Conservation (phyloP, 345 rosid species). For the Litchi chinensis region DNA sequence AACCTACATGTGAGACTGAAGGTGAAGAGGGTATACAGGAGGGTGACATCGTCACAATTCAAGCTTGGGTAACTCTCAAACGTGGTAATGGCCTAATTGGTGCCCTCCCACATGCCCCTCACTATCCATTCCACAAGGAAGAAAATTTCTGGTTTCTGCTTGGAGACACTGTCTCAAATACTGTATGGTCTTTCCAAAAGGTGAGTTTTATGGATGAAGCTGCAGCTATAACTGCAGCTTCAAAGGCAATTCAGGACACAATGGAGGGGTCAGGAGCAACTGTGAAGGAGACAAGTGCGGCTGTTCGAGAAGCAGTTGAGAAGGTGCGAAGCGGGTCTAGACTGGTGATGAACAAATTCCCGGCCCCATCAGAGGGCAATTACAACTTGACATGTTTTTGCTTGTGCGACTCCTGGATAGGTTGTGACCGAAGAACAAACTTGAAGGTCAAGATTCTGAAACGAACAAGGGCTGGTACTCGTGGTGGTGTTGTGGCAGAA, state of each 20-base stretch:
- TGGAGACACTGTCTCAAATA: conserved; percentile 73
- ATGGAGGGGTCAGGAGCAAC: conserved; percentile 93
- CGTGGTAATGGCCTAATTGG: conserved; percentile 78
- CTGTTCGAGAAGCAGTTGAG: conserved; percentile 69
- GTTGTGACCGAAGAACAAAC: conserved; percentile 73
- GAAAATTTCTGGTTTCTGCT: conserved; percentile 94
- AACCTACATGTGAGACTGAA: conserved; percentile 90
- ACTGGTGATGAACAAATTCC: conserved; percentile 87
- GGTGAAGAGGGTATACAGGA: conserved; percentile 98
- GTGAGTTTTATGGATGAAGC: conserved; percentile 94
- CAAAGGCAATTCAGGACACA: conserved; percentile 84
- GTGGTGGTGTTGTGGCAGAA: conserved; percentile 60
- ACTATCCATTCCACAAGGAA: conserved; percentile 93
- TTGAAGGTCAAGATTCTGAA: conserved; percentile 82
- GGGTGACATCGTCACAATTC: conserved; percentile 82
- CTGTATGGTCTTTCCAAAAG: conserved; percentile 93
- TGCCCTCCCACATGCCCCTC: conserved; percentile 88
- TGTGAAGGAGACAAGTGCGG: conserved; percentile 67
- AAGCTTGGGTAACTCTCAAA: conserved; percentile 85
- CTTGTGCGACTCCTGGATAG: conserved; percentile 94
- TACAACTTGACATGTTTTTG: conserved; percentile 87
- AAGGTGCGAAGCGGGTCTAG: conserved; percentile 87
- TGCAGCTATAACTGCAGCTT: conserved; percentile 73
- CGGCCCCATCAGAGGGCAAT: conserved; percentile 83
- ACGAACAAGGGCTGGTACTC: conserved; percentile 82